A percentile compares a stretch with the other conserved stretches of the same genome.
phyloP scores from a whole-genome alignment of 2,329 filamentous ascomycete species.

The Cytospora paraplurivora region DNA sequence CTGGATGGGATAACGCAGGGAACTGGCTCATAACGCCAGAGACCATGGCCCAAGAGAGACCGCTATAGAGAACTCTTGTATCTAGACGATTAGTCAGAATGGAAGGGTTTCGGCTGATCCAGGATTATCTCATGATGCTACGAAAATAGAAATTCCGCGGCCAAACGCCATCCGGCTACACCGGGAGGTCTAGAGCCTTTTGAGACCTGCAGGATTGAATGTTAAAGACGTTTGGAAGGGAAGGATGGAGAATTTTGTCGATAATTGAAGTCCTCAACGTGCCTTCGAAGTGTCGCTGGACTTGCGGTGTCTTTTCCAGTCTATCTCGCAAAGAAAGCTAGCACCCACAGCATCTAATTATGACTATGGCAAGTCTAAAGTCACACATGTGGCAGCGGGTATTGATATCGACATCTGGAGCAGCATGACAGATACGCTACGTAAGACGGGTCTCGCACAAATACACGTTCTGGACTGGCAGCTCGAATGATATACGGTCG shows the following conservation, averaged over 20 bases:
- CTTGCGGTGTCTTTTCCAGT: neutral
- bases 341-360: too few relatives aligned
- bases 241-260: neutral
- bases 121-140: conserved; percentile 45
- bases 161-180: neutral
- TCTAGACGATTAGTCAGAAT: neutral
- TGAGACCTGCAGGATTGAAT: neutral
- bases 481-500: neutral
- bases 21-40: too few relatives aligned
- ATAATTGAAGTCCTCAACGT: neutral
- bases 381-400: too few relatives aligned
- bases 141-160: conserved; percentile 71
- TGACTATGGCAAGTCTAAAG: too few relatives aligned
- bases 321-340: neutral
- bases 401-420: too few relatives aligned
- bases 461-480: neutral
- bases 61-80: neutral
- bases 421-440: too few relatives aligned
- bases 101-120: conserved; percentile 36
- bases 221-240: neutral
- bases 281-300: neutral
- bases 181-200: neutral
- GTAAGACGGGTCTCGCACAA: too few relatives aligned
- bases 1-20: too few relatives aligned
- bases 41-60: too few relatives aligned